These are phyloP conservation scores for Tolypocladium nubicola DNA, from an alignment of 2,329 filamentous ascomycete genomes.

Conservation along the genomic window DNA sequence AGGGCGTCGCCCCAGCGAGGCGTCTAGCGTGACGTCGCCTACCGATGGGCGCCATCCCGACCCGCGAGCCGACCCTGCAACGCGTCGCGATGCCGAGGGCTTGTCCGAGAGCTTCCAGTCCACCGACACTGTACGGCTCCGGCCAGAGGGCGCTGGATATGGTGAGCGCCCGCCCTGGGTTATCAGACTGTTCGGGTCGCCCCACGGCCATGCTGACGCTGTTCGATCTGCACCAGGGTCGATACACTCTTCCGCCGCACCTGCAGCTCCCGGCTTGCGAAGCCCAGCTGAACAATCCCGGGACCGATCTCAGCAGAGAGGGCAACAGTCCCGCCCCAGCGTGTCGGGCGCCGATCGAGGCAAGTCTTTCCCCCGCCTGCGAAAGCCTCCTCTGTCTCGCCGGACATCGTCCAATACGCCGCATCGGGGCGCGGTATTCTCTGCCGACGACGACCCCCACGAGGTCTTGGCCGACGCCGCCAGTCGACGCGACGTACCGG, in stretches of 20 bases:
- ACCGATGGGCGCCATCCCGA: conserved; percentile 36
- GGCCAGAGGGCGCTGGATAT: conserved; percentile 40
- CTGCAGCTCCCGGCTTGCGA: conserved; percentile 16
- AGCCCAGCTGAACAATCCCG: conserved; percentile 24
- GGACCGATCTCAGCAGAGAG: conserved; percentile 22
- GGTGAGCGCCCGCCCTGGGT: conserved; percentile 28
- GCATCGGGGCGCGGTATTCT: conserved; percentile 77
- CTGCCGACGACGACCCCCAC: conserved; percentile 74
- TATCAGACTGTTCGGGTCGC: neutral
- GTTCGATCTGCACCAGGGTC: conserved; percentile 5
- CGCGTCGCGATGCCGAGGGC: conserved; percentile 29
- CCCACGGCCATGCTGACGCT: neutral
- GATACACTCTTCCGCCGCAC: conserved; percentile 6
- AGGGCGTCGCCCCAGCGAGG: conserved; percentile 25
- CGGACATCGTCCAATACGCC: conserved; percentile 69
- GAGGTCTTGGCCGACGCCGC: conserved; percentile 65
- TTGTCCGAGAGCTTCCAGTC: conserved; percentile 46
- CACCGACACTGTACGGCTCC: conserved; percentile 48
- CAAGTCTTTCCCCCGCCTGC: conserved; percentile 38
- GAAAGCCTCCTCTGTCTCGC: conserved; percentile 64
- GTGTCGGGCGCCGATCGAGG: conserved; percentile 35
- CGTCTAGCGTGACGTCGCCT: conserved; percentile 32
- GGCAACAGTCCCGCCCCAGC: conserved; percentile 23
- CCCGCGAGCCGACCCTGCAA: conserved; percentile 22
- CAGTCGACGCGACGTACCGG: conserved; percentile 28